Conservation (phyloP, 345 rosid species). For the Erysimum cheiranthoides region DNA sequence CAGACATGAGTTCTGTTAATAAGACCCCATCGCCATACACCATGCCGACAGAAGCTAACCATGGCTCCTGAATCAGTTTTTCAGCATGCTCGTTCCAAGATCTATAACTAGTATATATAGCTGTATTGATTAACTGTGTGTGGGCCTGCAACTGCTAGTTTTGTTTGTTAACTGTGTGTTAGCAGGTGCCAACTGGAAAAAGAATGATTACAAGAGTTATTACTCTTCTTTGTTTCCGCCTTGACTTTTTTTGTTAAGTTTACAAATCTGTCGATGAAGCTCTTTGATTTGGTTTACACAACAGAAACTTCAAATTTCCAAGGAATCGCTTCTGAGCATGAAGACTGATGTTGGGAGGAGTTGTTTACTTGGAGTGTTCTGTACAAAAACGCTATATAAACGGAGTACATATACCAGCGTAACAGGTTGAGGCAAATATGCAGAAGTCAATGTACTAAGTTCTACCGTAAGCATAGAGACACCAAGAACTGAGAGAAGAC, state of each 20-base stretch:
- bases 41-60: not conserved
- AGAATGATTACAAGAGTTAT: not conserved
- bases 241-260: not conserved
- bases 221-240: not conserved
- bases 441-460: constrained; percentile 22
- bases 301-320: constrained; percentile 20
- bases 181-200: not conserved
- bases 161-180: constrained; percentile 16
- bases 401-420: constrained; percentile 33
- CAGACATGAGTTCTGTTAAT: constrained; percentile 76
- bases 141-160: not conserved
- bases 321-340: not conserved
- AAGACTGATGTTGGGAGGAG: constrained; percentile 10
- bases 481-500: constrained; percentile 86
- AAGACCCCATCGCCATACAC: too few species aligned
- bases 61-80: not conserved
- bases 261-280: constrained; percentile 10
- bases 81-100: not conserved
- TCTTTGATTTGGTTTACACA: constrained; percentile 20
- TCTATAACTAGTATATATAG: not conserved
- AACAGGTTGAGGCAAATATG: constrained; percentile 27
- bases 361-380: constrained; percentile 39
- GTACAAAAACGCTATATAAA: constrained; percentile 44
- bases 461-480: constrained; percentile 78
- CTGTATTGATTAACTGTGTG: constrained; percentile 5